Evolutionary conservation across 83 land plant species (phyloP), one percentile per base, ranked within the genome.

Genomic region (Diphasiastrum complanatum): DNA sequence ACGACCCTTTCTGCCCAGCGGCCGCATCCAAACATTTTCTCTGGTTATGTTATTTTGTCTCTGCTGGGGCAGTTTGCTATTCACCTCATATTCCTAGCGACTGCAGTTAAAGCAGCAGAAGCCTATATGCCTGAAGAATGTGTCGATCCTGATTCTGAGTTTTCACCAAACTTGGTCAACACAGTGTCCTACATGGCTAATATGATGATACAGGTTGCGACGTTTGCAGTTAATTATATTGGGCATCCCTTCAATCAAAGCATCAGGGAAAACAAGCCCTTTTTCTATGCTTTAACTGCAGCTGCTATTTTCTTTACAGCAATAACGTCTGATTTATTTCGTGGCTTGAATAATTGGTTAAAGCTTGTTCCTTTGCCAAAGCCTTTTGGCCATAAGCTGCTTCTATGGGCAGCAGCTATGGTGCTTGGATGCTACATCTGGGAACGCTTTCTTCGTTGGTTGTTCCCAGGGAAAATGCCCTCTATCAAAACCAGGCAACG

Each of bases 151-250:
- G 96, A 89, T 51, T 80, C 96, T 0, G 92, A 89, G 28, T 93
- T 93, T 64, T 79, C 80, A 19, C 96, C 99, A 20, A 89, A 93
- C 47, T 78, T 93, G 20, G 96, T 93, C 45, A 93, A 93, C 46
- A 89, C 99, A 0, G 92, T 93, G 27, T 93, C 99, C 0, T 89
- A 93, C 75, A 93, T 93, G 99, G 96, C 93, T 37, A 86, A 74
- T 69, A 82, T 93, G 99, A 93, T 93, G 99, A 81, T 93, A 24
- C 98, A 93, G 63, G 99, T 93, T n/a, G 99, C 91, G 2, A 93
- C 99, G 5, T 93, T 93, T 80, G 96, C 99, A 3, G 99, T 93
- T 37, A 93, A 93, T 65, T 93, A 93, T 68, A 93, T 93, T 79
- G 99, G 99, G 31, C 96, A 85, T 55, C 99, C 96, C 5, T 93